phyloP scores from a whole-genome alignment of 768 basidiomycete genomes.

The Leccinum variicolor region DNA sequence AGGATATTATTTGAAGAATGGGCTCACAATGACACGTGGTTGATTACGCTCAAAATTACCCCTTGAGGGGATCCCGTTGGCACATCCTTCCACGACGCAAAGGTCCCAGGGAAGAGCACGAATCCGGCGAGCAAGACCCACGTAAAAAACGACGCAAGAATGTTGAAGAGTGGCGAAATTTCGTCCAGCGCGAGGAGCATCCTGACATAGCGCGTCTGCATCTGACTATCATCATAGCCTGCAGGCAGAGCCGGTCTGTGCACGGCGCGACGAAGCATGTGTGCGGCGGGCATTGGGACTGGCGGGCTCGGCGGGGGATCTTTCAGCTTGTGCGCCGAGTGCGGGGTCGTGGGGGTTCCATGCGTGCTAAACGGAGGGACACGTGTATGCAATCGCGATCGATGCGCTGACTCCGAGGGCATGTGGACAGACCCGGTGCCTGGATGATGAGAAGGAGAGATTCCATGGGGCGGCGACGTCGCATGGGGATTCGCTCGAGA shows the following conservation, averaged over 20 bases:
- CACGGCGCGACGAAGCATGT: constrained; percentile 15
- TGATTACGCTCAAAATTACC: constrained; percentile 35
- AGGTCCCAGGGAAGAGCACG: constrained; percentile 60
- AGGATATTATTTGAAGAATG: background rate
- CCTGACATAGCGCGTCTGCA: constrained; percentile 50
- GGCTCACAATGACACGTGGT: constrained; percentile 46
- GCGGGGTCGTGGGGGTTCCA: background rate
- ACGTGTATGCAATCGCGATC: constrained; percentile 20
- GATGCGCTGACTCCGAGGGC: constrained; percentile 11
- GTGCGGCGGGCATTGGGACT: constrained; percentile 7
- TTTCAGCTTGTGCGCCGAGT: background rate
- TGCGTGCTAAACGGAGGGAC: constrained; percentile 1
- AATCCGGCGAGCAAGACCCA: constrained; percentile 65
- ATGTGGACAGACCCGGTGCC: background rate
- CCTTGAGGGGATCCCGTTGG: constrained; percentile 30
- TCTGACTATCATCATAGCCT: constrained; percentile 19
- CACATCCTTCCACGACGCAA: constrained; percentile 39
- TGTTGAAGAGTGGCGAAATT: constrained; percentile 48
- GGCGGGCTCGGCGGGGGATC: background rate
- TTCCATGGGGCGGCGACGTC: constrained; percentile 9
- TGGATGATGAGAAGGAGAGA: constrained; percentile 4
- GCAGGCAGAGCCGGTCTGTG: constrained; percentile 23
- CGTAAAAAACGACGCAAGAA: constrained; percentile 55
- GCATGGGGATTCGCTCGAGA: constrained; percentile 11
- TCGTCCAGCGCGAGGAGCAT: constrained; percentile 61